Percentiles rank a stretch among this genome's conserved stretches.
Conservation (phyloP, 2,329 filamentous ascomycete genomes). For the Aplosporella prunicola region DNA sequence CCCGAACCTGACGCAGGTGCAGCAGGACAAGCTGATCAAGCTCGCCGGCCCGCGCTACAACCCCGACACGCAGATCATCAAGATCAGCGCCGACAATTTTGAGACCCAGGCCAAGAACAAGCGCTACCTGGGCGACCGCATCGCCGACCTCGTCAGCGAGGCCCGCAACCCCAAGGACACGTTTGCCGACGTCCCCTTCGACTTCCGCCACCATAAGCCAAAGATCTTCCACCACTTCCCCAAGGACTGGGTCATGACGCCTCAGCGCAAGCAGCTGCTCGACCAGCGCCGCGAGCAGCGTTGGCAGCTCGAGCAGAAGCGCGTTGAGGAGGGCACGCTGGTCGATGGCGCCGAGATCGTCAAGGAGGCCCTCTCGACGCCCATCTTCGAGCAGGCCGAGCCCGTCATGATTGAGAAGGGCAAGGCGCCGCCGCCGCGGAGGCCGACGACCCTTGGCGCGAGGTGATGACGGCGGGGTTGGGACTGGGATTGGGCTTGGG, state of each 20-base stretch:
- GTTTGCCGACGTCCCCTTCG: conserved; percentile 82
- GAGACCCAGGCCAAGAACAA: conserved; percentile 93
- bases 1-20: conserved; percentile 51
- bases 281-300: conserved; percentile 48
- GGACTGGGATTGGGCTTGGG: no score
- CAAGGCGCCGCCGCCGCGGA: not conserved
- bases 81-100: conserved; percentile 85
- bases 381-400: conserved; percentile 1
- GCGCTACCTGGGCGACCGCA: conserved; percentile 74
- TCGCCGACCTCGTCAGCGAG: conserved; percentile 62
- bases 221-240: conserved; percentile 66
- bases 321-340: conserved; percentile 44
- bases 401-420: not conserved
- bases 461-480: no score
- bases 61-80: conserved; percentile 68
- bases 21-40: conserved; percentile 77
- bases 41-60: conserved; percentile 80
- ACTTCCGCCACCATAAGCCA: conserved; percentile 72
- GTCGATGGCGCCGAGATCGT: conserved; percentile 43
- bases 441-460: no score
- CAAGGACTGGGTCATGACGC: conserved; percentile 69
- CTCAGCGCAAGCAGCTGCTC: conserved; percentile 56
- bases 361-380: conserved; percentile 4
- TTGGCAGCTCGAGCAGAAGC: conserved; percentile 46
- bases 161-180: conserved; percentile 68